Evolutionary conservation across 2,329 filamentous ascomycete species (phyloP).

Genomic region (Sclerotinia subarctica): DNA sequence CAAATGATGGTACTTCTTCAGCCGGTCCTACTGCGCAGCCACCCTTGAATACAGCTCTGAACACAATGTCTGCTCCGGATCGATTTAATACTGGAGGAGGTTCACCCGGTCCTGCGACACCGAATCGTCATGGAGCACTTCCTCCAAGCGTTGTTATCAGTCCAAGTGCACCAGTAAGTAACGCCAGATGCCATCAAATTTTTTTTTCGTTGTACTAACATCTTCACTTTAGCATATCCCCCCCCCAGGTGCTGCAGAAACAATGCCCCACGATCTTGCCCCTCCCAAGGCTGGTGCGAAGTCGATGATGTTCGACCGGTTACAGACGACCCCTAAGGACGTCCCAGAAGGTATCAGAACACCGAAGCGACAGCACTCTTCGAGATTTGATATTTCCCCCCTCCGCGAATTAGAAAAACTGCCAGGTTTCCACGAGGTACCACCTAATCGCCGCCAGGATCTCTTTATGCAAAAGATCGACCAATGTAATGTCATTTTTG

Average conservation of each 20-base stretch:
- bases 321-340: constrained; percentile 93
- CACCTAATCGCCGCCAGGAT: constrained; percentile 89
- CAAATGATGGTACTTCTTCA: constrained; percentile 45
- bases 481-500: constrained; percentile 99
- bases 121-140: constrained; percentile 60
- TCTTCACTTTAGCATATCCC: constrained; percentile 68
- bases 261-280: constrained; percentile 95
- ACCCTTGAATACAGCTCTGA: constrained; percentile 36
- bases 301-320: constrained; percentile 80
- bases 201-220: constrained; percentile 12
- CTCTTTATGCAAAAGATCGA: constrained; percentile 99
- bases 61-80: constrained; percentile 40
- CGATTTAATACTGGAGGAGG: constrained; percentile 43
- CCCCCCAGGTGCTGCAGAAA: constrained; percentile 89
- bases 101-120: constrained; percentile 51
- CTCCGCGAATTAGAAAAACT: constrained; percentile 96
- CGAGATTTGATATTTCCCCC: constrained; percentile 94
- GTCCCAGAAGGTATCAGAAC: constrained; percentile 93
- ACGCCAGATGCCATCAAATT: neutral
- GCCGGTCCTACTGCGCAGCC: constrained; percentile 30
- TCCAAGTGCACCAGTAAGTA: constrained; percentile 82
- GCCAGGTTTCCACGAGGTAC: constrained; percentile 95
- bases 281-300: constrained; percentile 91
- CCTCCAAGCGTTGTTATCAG: constrained; percentile 92
- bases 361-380: constrained; percentile 95